Conservation (phyloP, 441 rosid species). For the Adansonia grandidieri region DNA sequence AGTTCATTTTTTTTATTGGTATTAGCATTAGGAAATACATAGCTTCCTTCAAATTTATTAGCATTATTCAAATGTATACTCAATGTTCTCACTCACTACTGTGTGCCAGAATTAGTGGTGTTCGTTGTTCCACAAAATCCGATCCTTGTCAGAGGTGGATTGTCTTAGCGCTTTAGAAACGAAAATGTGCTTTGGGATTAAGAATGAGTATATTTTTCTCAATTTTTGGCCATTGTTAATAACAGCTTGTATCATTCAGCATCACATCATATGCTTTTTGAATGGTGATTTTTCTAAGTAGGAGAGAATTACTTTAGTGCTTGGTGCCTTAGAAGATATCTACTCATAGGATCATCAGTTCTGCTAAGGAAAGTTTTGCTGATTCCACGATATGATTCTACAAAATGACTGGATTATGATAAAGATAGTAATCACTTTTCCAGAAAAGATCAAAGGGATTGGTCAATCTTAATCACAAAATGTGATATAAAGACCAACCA, state of each 20-base stretch:
- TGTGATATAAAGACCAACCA: neutral
- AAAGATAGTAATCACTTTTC: neutral
- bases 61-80: neutral
- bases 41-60: neutral
- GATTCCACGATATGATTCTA: neutral
- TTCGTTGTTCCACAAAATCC: neutral
- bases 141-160: neutral
- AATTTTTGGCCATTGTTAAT: neutral
- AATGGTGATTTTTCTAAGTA: neutral
- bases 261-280: neutral
- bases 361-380: neutral
- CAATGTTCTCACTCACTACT: neutral
- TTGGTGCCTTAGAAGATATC: neutral
- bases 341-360: neutral
- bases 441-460: constrained; percentile 5
- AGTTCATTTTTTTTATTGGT: too few species aligned
- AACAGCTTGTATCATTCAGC: constrained; percentile 3
- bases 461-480: neutral
- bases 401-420: constrained; percentile 10
- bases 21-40: neutral
- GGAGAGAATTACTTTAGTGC: neutral
- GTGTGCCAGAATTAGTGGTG: neutral
- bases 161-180: neutral
- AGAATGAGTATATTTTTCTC: neutral
- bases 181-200: constrained; percentile 1